phyloP scores from a whole-genome alignment of 176 grass and related monocot genomes.

The Phyllostachys edulis region DNA sequence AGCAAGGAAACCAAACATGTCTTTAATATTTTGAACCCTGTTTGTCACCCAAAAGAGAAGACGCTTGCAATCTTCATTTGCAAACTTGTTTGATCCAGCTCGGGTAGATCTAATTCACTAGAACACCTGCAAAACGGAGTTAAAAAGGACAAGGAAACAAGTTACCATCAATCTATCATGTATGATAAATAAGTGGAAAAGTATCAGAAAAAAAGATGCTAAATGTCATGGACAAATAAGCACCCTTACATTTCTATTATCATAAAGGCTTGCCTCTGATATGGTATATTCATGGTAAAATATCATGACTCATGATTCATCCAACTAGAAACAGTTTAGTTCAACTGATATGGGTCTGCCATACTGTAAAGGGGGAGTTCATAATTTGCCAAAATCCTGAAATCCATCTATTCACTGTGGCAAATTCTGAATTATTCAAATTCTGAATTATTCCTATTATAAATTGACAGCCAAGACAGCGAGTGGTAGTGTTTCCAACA shows the following conservation, averaged over 20 bases:
- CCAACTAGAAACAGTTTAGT: background rate
- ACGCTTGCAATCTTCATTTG: background rate
- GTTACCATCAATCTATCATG: background rate
- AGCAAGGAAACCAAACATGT: background rate
- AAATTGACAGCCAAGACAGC: background rate
- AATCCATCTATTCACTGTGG: too few species aligned
- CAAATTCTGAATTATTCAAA: too few species aligned
- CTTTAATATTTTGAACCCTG: background rate
- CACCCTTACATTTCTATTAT: too few species aligned
- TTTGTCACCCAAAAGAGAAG: conserved; percentile 3
- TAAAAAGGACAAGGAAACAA: background rate
- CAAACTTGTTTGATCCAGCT: background rate
- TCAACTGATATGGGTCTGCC: background rate
- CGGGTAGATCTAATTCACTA: background rate
- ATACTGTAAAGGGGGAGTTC: too few species aligned
- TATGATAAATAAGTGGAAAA: background rate
- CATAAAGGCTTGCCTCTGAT: background rate
- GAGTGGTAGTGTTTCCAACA: background rate
- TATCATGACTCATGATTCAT: background rate
- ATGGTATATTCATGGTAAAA: background rate
- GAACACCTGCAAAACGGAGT: background rate
- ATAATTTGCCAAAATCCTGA: too few species aligned
- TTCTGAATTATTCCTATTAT: too few species aligned
- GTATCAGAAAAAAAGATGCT: background rate
- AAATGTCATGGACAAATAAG: background rate